Conservation (phyloP, 225 moss, liverwort and hornwort species). For the Bryum argenteum region DNA sequence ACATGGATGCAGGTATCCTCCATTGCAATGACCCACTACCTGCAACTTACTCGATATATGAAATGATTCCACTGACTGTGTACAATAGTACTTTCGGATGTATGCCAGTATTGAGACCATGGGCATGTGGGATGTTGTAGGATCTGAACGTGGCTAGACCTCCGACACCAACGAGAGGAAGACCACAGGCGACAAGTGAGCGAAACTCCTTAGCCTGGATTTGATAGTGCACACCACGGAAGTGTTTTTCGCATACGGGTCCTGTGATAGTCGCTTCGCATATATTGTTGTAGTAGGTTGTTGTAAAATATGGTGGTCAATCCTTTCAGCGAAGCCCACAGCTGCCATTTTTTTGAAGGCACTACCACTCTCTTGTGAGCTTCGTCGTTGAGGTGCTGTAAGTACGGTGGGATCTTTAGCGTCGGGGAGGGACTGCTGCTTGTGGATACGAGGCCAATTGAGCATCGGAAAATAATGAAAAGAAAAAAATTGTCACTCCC, state of each 20-base stretch:
- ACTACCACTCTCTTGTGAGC: slow-evolving; percentile 37
- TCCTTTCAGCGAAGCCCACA: slow-evolving; percentile 39
- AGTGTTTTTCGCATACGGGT: slow-evolving; percentile 9
- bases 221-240: slow-evolving; percentile 22
- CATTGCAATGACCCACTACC: too few species aligned
- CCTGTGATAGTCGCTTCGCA: slow-evolving; percentile 34
- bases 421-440: slow-evolving; percentile 25
- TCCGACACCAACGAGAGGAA: slow-evolving; percentile 86
- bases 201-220: slow-evolving; percentile 82
- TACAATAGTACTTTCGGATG: too few species aligned
- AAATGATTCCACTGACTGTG: too few species aligned
- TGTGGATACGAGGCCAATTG: slow-evolving; percentile 46
- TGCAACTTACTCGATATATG: too few species aligned
- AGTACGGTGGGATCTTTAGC: slow-evolving; percentile 35
- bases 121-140: slow-evolving; percentile 38
- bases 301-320: slow-evolving; percentile 46
- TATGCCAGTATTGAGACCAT: too few species aligned
- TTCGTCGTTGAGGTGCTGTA: slow-evolving; percentile 43
- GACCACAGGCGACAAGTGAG: slow-evolving; percentile 84
- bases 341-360: slow-evolving; percentile 40
- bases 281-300: slow-evolving; percentile 43
- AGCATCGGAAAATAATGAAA: slow-evolving; percentile 43
- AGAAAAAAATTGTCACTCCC: slow-evolving; percentile 34
- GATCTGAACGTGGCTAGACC: slow-evolving; percentile 92
- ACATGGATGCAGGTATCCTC: slow-evolving; percentile 91